Percentiles rank a stretch among this genome's conserved stretches.
Conservation (phyloP, 1,284 basidiomycete species). For the Porodaedalea pini region DNA sequence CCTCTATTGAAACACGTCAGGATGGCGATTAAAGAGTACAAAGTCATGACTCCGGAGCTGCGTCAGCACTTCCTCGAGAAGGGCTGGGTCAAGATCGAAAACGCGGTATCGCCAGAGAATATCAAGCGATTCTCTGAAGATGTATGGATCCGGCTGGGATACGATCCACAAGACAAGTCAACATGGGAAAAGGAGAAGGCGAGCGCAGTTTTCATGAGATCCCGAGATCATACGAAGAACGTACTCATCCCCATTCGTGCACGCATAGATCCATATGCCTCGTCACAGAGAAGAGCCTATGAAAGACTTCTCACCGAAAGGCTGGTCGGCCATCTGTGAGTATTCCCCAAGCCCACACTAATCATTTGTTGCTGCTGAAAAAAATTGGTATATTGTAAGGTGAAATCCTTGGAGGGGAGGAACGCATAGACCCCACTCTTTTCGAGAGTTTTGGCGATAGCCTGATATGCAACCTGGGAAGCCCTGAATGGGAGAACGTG, state of each 20-base stretch:
- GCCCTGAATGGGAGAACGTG: constrained; percentile 30
- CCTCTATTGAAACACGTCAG: not conserved
- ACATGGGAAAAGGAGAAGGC: constrained; percentile 35
- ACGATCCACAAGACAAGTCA: constrained; percentile 32
- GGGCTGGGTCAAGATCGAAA: constrained; percentile 34
- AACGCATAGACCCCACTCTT: constrained; percentile 32
- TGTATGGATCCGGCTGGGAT: constrained; percentile 36
- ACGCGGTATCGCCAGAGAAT: constrained; percentile 32
- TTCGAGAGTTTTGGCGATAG: constrained; percentile 35
- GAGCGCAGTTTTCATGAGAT: not conserved
- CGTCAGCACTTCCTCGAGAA: constrained; percentile 35
- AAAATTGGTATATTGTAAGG: constrained; percentile 20
- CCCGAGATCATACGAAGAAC: not conserved
- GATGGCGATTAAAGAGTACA: constrained; percentile 28
- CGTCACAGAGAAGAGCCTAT: constrained; percentile 33
- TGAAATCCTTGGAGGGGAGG: constrained; percentile 35
- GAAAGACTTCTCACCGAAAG: constrained; percentile 33
- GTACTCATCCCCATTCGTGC: not conserved
- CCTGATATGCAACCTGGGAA: constrained; percentile 35
- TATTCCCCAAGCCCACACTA: not conserved
- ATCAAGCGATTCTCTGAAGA: constrained; percentile 31
- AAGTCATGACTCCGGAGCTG: constrained; percentile 30
- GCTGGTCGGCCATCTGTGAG: constrained; percentile 36
- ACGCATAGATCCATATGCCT: constrained; percentile 33
- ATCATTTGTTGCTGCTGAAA: not conserved